Evolutionary conservation across 2,329 filamentous ascomycete genomes (phyloP).

Genomic region (Calonectria honghensis): DNA sequence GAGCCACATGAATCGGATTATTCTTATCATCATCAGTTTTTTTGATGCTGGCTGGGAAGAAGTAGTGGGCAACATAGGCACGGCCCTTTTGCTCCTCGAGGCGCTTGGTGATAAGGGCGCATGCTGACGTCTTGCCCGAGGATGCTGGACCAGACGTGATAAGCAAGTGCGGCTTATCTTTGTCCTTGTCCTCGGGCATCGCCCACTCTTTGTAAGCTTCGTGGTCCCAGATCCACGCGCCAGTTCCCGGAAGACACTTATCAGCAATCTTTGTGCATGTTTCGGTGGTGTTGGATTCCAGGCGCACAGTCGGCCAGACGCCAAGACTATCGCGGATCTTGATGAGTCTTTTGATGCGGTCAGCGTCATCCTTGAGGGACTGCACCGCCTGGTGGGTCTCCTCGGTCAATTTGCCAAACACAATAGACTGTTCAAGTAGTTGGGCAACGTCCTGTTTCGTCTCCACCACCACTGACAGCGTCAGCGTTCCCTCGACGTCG

Average conservation of each 20-base stretch:
- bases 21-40: constrained; percentile 6
- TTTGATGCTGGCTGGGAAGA: background rate
- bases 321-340: constrained; percentile 1
- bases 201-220: background rate
- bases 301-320: background rate
- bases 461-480: constrained; percentile 4
- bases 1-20: background rate
- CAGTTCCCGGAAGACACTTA: background rate
- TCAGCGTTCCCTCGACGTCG: constrained; percentile 2
- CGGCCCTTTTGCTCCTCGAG: constrained; percentile 5
- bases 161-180: background rate
- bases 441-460: constrained; percentile 2
- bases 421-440: background rate
- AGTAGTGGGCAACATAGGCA: background rate
- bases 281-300: constrained; percentile 5
- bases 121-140: background rate
- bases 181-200: background rate
- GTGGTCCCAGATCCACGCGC: constrained; percentile 5
- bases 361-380: constrained; percentile 10
- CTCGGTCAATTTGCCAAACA: constrained; percentile 7
- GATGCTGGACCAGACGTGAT: background rate
- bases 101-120: background rate
- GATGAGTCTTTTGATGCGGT: constrained; percentile 9
- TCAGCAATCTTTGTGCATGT: constrained; percentile 9
- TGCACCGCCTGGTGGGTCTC: constrained; percentile 7